Evolutionary conservation across 495 filamentous ascomycete species (phyloP).

Genomic region (Hypoxylon fuscum): DNA sequence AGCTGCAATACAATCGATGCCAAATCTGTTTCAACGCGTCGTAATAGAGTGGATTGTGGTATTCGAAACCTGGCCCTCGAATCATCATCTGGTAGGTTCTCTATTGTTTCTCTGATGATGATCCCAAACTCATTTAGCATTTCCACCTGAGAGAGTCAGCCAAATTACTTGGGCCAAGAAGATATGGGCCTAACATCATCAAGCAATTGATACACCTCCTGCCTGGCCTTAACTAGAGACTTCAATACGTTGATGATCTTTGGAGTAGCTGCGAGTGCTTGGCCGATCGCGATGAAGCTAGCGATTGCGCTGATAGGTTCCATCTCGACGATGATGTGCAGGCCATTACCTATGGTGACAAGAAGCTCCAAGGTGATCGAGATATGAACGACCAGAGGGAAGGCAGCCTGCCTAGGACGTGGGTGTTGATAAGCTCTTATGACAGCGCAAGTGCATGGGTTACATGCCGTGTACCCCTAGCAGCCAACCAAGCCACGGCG

Average conservation of each 20-base stretch:
- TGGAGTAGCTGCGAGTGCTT: constrained; percentile 30
- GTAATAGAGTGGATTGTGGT: not conserved
- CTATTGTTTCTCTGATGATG: constrained; percentile 3
- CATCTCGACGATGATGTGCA: no score
- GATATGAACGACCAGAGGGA: no score
- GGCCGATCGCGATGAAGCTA: constrained; percentile 38
- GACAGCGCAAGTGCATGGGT: no score
- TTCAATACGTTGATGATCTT: constrained; percentile 23
- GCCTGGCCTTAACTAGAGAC: constrained; percentile 6
- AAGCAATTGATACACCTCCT: constrained; percentile 19
- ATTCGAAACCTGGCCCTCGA: not conserved
- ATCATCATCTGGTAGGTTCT: constrained; percentile 1
- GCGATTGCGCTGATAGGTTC: constrained; percentile 24
- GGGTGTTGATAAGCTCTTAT: no score
- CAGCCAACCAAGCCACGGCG: constrained; percentile 1
- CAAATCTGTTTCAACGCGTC: not conserved
- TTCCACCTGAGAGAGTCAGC: constrained; percentile 9
- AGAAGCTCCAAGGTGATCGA: no score
- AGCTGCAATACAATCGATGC: constrained; percentile 2
- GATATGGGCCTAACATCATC: constrained; percentile 5
- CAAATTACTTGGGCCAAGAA: not conserved
- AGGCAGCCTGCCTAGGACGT: no score
- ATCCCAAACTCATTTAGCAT: not conserved
- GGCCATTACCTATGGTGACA: not conserved
- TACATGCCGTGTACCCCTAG: not conserved